A percentile compares a stretch with the other conserved stretches of the same genome.
These are phyloP conservation scores for Flammula alnicola DNA, from an alignment of 1,284 basidiomycete genomes.

Conservation along the genomic window DNA sequence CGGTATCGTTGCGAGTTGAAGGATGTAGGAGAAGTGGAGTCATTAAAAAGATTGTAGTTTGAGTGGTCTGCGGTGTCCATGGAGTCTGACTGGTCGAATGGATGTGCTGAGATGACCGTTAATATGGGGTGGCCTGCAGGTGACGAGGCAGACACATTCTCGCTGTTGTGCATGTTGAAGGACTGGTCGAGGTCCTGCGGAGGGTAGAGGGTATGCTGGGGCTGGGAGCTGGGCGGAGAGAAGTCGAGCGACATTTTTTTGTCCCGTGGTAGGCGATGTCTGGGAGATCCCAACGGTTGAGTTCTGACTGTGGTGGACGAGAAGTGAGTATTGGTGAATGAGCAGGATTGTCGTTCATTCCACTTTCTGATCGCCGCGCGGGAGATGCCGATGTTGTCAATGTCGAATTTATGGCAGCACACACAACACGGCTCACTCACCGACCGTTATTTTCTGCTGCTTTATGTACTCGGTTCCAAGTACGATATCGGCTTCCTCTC, in stretches of 20 bases:
- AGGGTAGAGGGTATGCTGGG: constrained; percentile 53
- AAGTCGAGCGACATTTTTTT: constrained; percentile 65
- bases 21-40: constrained; percentile 44
- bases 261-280: constrained; percentile 54
- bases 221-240: no score
- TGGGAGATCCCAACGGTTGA: constrained; percentile 43
- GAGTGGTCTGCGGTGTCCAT: constrained; percentile 55
- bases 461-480: no score
- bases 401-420: no score
- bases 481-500: no score
- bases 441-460: no score
- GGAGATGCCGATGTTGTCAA: constrained; percentile 41
- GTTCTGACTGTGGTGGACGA: no score
- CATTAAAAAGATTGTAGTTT: constrained; percentile 66
- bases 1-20: constrained; percentile 65
- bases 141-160: no score
- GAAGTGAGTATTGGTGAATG: constrained; percentile 30
- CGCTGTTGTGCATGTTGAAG: constrained; percentile 46
- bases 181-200: constrained; percentile 54
- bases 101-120: constrained; percentile 34
- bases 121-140: no score
- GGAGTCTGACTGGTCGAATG: constrained; percentile 46
- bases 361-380: constrained; percentile 61
- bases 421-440: no score
- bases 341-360: constrained; percentile 29